Evolutionary conservation across 805 yeast species (phyloP), one percentile per base, ranked within the genome.

Genomic region (Danielia oregonensis): DNA sequence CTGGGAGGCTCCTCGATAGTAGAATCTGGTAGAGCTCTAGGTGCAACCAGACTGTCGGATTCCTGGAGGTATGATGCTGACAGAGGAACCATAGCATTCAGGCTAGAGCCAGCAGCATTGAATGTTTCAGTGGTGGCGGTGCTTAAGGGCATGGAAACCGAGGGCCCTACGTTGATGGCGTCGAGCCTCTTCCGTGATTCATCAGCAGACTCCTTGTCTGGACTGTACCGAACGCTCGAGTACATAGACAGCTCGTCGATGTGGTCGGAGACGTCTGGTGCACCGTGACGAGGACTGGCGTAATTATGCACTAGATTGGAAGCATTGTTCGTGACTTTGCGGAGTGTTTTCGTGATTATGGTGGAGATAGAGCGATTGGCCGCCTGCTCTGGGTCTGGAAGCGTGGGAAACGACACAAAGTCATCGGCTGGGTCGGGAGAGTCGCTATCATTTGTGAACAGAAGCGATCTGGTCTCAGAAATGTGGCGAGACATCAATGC

Each of bases 271-370:
- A 19, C 22, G 22, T 19, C 22, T 6, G 22, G 22, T 7, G 22
- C 22, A 6, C 9, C 9, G 16, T 14, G 7, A 11, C 29, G 17
- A 23, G 32, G 10, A 11, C 12, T n/a, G 27, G 56, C 37, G 33
- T 52, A 51, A 23, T 41, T 53, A 35, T 49, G 54, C 6, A 65
- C 70, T 31, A 65, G 50, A 35, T 51, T 47, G 17, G 68, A 56
- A 5, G 72, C 73, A 43, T 67, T 67, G 39, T 57, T 59, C 24
- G 72, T 67, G 18, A 67, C 73, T 34, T 65, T 55, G 24, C 69
- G 49, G 8, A 67, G 42, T 0, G 73, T 67, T 34, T 56, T 61
- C 27, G 66, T 44, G 40, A 67, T 49, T 23, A 67, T 54, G 9
- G 54, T 51, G 8, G 68, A 51, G 13, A 67, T 41, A 5, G 69